A percentile compares a stretch with the other conserved stretches of the same genome.
Evolutionary conservation across 1,284 basidiomycete genomes (phyloP).

Genomic region (Abortiporus biennis): DNA sequence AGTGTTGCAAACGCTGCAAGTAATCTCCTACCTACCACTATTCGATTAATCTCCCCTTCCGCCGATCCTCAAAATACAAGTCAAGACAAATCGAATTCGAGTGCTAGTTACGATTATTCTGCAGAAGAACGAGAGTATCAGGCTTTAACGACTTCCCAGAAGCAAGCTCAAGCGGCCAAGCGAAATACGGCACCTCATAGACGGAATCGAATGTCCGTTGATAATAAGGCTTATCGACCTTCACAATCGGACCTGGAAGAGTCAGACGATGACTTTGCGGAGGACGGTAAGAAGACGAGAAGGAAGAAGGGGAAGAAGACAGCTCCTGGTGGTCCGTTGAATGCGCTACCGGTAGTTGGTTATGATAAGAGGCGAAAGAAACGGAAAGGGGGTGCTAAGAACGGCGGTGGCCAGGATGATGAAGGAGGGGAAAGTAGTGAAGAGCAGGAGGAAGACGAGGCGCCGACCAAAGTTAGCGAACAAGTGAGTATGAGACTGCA

Average conservation of each 20-base stretch:
- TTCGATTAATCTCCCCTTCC: slow-evolving; percentile 42
- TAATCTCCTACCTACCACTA: neutral
- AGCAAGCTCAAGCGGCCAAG: slow-evolving; percentile 27
- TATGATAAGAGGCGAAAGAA: slow-evolving; percentile 50
- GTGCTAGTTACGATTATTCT: slow-evolving; percentile 69
- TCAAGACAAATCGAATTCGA: slow-evolving; percentile 27
- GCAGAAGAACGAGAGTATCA: slow-evolving; percentile 62
- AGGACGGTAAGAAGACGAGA: slow-evolving; percentile 44
- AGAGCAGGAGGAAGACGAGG: slow-evolving; percentile 26
- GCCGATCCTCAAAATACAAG: slow-evolving; percentile 41
- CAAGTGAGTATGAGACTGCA: slow-evolving; percentile 23
- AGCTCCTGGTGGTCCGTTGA: slow-evolving; percentile 50
- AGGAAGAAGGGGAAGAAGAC: slow-evolving; percentile 46
- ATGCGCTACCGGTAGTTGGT: slow-evolving; percentile 56
- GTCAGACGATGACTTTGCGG: slow-evolving; percentile 53
- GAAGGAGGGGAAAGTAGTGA: slow-evolving; percentile 41
- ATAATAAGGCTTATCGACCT: slow-evolving; percentile 77
- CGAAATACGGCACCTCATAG: slow-evolving; percentile 30
- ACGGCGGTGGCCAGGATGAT: slow-evolving; percentile 27
- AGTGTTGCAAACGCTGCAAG: slow-evolving; percentile 27
- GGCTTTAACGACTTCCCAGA: slow-evolving; percentile 1
- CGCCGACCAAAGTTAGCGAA: slow-evolving; percentile 20
- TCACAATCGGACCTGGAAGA: slow-evolving; percentile 53
- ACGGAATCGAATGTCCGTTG: slow-evolving; percentile 58
- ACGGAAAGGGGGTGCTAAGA: slow-evolving; percentile 27